These are phyloP conservation scores for Kodamaea restingae DNA, from an alignment of 805 yeast genomes.

Conservation along the genomic window DNA sequence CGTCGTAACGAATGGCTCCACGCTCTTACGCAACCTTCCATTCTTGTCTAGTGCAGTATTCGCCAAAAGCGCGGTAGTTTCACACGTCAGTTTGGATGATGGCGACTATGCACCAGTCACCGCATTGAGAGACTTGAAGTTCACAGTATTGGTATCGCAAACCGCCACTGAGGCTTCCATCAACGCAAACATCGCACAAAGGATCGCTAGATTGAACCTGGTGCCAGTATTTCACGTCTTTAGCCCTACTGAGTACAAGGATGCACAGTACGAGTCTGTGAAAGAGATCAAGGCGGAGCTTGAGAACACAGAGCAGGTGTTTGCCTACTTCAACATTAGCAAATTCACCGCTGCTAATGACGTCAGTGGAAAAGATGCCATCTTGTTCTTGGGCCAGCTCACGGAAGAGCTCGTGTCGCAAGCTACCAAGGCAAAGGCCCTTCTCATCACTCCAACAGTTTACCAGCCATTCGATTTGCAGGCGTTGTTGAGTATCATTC, in stretches of 20 bases:
- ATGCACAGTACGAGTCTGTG: slow-evolving; percentile 11
- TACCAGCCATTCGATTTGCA: slow-evolving; percentile 70
- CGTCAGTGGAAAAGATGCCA: slow-evolving; percentile 36
- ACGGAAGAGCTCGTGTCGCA: slow-evolving; percentile 40
- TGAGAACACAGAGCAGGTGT: slow-evolving; percentile 19
- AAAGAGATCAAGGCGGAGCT: slow-evolving; percentile 9
- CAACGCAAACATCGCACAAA: slow-evolving; percentile 55
- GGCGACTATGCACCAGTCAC: slow-evolving; percentile 68
- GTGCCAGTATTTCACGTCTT: slow-evolving; percentile 72
- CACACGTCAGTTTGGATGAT: slow-evolving; percentile 55
- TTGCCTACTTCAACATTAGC: slow-evolving; percentile 20
- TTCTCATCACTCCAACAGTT: slow-evolving; percentile 54
- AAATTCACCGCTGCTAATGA: slow-evolving; percentile 31
- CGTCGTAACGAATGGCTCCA: slow-evolving; percentile 49
- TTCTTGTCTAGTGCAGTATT: slow-evolving; percentile 42
- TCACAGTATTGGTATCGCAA: slow-evolving; percentile 65
- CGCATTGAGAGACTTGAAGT: slow-evolving; percentile 68
- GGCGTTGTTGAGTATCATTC: slow-evolving; percentile 48
- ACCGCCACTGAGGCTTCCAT: slow-evolving; percentile 48
- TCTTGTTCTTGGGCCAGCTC: slow-evolving; percentile 63
- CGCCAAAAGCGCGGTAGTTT: slow-evolving; percentile 43
- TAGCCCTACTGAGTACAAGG: slow-evolving; percentile 12
- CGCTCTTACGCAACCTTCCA: slow-evolving; percentile 59
- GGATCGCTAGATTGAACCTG: slow-evolving; percentile 45
- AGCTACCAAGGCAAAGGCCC: slow-evolving; percentile 34